Conservation (phyloP, 768 basidiomycete genomes). For the Pleurotus giganteus region DNA sequence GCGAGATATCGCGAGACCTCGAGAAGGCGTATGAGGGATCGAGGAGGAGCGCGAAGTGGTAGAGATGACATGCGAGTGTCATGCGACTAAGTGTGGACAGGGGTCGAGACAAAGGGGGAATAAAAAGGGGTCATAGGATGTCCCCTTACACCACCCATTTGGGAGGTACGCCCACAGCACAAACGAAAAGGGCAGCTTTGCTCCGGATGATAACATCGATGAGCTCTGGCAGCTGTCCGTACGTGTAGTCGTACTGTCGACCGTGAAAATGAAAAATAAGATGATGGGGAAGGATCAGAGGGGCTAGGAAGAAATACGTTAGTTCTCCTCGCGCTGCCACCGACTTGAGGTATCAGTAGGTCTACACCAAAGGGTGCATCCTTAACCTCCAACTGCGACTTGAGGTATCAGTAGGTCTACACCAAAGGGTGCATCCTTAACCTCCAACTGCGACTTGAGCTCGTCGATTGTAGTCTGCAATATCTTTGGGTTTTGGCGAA, state of each 20-base stretch:
- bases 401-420: slow-evolving; percentile 81
- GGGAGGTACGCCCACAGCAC: slow-evolving; percentile 82
- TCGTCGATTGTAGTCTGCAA: slow-evolving; percentile 67
- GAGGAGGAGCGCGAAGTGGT: too few species aligned
- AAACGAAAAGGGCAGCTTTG: slow-evolving; percentile 76
- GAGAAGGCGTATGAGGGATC: too few species aligned
- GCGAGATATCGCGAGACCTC: too few species aligned
- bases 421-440: slow-evolving; percentile 74
- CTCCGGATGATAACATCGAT: slow-evolving; percentile 76
- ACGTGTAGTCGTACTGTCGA: slow-evolving; percentile 64
- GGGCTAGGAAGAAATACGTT: slow-evolving; percentile 38
- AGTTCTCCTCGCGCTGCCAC: slow-evolving; percentile 80
- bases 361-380: slow-evolving; percentile 81
- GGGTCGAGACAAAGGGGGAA: too few species aligned
- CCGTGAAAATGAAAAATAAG: slow-evolving; percentile 18
- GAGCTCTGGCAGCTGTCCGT: slow-evolving; percentile 74
- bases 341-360: slow-evolving; percentile 78
- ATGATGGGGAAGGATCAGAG: neutral
- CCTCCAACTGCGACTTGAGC: slow-evolving; percentile 70
- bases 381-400: slow-evolving; percentile 70
- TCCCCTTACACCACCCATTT: slow-evolving; percentile 63
- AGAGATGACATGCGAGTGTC: too few species aligned
- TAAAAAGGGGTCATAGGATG: too few species aligned
- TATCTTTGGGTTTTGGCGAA: slow-evolving; percentile 69
- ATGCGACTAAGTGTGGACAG: too few species aligned